A percentile compares a stretch with the other conserved stretches of the same genome.
These are phyloP conservation scores for Urostyla sp. DNA, from an alignment of 73 alveolate genomes.

Conservation along the genomic window DNA sequence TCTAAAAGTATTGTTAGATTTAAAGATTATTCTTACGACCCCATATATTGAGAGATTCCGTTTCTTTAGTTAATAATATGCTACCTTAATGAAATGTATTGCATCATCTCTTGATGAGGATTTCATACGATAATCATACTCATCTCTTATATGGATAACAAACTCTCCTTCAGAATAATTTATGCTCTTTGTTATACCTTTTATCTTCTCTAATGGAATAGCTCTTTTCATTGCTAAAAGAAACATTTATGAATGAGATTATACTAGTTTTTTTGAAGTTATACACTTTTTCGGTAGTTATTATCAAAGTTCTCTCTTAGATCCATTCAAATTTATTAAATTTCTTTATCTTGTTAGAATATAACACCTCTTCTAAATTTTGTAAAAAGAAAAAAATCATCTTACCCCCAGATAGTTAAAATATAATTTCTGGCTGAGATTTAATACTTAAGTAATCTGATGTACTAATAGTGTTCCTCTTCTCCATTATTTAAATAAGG, in stretches of 20 bases:
- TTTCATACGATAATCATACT: slow-evolving; percentile 70
- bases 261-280: slow-evolving; percentile 36
- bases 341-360: neutral
- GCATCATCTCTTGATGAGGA: slow-evolving; percentile 62
- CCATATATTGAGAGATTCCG: slow-evolving; percentile 56
- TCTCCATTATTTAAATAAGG: no score
- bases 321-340: slow-evolving; percentile 56
- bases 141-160: slow-evolving; percentile 66
- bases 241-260: neutral
- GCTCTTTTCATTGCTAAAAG: slow-evolving; percentile 34
- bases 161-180: slow-evolving; percentile 52
- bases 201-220: slow-evolving; percentile 53
- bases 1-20: slow-evolving; percentile 39
- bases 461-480: no score
- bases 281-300: slow-evolving; percentile 31
- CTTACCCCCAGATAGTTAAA: no score
- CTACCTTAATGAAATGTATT: slow-evolving; percentile 66
- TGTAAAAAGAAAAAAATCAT: neutral
- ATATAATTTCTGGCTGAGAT: no score
- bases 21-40: neutral
- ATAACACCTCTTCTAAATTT: neutral
- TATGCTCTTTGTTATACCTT: slow-evolving; percentile 66
- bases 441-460: no score
- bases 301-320: slow-evolving; percentile 46
- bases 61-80: slow-evolving; percentile 43